Conservation (phyloP, 495 filamentous ascomycete species). For the Neurospora sp. region DNA sequence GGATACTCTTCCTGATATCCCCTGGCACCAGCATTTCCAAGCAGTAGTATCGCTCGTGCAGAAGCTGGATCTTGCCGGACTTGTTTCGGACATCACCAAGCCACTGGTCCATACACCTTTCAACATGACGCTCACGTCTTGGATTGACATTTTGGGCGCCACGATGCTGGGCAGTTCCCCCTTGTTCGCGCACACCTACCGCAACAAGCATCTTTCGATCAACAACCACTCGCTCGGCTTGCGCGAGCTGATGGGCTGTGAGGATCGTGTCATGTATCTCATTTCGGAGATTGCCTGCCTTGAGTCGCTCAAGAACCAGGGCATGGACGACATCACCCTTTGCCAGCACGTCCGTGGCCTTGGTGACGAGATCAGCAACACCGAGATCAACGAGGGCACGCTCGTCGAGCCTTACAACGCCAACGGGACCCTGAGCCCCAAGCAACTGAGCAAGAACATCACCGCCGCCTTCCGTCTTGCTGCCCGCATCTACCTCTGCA, state of each 20-base stretch:
- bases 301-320: conserved; percentile 74
- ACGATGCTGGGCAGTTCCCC: conserved; percentile 85
- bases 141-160: conserved; percentile 94
- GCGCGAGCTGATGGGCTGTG: conserved; percentile 93
- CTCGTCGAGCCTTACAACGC: conserved; percentile 47
- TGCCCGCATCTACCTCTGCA: conserved; percentile 90
- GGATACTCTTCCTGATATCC: conserved; percentile 84
- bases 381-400: conserved; percentile 47
- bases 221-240: conserved; percentile 61
- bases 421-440: conserved; percentile 69
- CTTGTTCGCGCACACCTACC: conserved; percentile 82
- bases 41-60: conserved; percentile 73
- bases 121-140: conserved; percentile 89
- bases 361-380: conserved; percentile 70
- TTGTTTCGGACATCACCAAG: conserved; percentile 47
- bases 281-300: conserved; percentile 96
- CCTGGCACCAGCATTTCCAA: conserved; percentile 95
- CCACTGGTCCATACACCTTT: conserved; percentile 62
- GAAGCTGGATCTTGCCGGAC: conserved; percentile 67
- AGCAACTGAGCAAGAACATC: conserved; percentile 75
- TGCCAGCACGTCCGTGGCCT: conserved; percentile 77
- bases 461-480: conserved; percentile 83
- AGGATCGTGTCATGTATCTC: conserved; percentile 94
- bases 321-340: conserved; percentile 70
- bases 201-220: conserved; percentile 71